Evolutionary conservation across 768 basidiomycete genomes (phyloP).

Genomic region (Pisolithus microcarpus): DNA sequence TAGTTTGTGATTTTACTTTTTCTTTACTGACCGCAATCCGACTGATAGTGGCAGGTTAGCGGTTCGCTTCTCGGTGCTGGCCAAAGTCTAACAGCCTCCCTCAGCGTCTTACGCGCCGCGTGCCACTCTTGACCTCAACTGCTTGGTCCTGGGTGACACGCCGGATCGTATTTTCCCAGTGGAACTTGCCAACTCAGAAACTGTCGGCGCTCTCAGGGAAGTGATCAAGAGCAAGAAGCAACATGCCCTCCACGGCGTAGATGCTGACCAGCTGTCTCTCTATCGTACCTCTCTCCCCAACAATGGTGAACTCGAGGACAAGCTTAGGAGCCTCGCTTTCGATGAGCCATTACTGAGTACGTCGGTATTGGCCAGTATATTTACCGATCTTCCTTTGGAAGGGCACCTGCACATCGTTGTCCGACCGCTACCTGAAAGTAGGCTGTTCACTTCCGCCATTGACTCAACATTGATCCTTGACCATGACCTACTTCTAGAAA

Average conservation of each 20-base stretch:
- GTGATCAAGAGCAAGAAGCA: neutral
- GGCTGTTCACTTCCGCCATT: neutral
- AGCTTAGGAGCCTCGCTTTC: neutral
- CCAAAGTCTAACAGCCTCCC: no score
- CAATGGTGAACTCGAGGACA: neutral
- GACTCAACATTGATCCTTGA: neutral
- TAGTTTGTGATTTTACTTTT: no score
- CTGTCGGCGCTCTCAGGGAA: neutral
- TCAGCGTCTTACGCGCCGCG: no score
- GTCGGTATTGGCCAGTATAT: neutral
- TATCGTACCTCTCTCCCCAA: neutral
- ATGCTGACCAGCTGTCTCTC: neutral
- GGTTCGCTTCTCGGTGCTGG: no score
- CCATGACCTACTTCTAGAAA: neutral
- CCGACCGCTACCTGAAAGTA: neutral
- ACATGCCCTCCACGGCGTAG: neutral
- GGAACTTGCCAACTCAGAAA: neutral
- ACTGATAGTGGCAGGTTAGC: no score
- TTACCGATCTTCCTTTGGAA: neutral
- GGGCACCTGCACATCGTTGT: conserved; percentile 2
- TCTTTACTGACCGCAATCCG: no score
- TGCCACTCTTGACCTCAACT: neutral
- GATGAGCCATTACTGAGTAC: neutral
- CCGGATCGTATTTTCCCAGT: neutral
- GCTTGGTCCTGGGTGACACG: neutral